Percentiles rank a stretch among this genome's conserved stretches.
These are phyloP conservation scores for Trichoderma brevicompactum DNA, from an alignment of 2,329 filamentous ascomycete species.

Conservation along the genomic window DNA sequence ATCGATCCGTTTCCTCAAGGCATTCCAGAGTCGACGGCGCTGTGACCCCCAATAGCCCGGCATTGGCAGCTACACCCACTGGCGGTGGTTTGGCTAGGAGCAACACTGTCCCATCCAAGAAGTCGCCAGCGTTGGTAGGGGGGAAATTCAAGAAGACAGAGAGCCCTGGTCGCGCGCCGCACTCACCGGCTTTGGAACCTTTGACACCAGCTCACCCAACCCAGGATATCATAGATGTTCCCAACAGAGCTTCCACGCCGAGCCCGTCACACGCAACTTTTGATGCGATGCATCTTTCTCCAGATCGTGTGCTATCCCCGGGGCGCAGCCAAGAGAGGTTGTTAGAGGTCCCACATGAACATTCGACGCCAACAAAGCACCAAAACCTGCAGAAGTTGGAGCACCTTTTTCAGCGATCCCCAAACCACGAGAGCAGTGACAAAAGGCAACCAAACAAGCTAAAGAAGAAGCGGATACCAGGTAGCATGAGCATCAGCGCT, in stretches of 20 bases:
- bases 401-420: conserved; percentile 71
- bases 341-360: conserved; percentile 48
- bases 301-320: conserved; percentile 39
- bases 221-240: conserved; percentile 30
- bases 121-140: conserved; percentile 72
- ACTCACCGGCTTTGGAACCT: conserved; percentile 46
- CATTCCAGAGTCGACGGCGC: conserved; percentile 76
- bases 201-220: conserved; percentile 43
- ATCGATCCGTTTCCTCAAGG: conserved; percentile 90
- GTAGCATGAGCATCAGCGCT: conserved; percentile 80
- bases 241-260: conserved; percentile 33
- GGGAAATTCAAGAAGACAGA: conserved; percentile 63
- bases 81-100: conserved; percentile 66
- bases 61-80: conserved; percentile 57
- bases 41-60: conserved; percentile 70
- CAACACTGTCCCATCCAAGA: conserved; percentile 92
- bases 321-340: conserved; percentile 56
- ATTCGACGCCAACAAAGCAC: conserved; percentile 65
- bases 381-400: conserved; percentile 71
- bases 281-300: conserved; percentile 36
- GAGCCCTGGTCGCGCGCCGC: conserved; percentile 33
- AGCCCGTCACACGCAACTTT: conserved; percentile 40
- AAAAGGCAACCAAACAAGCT: conserved; percentile 85
- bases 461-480: conserved; percentile 80
- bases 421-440: conserved; percentile 60